phyloP scores from a whole-genome alignment of 805 yeast species.

The Ogataea salicorniae region DNA sequence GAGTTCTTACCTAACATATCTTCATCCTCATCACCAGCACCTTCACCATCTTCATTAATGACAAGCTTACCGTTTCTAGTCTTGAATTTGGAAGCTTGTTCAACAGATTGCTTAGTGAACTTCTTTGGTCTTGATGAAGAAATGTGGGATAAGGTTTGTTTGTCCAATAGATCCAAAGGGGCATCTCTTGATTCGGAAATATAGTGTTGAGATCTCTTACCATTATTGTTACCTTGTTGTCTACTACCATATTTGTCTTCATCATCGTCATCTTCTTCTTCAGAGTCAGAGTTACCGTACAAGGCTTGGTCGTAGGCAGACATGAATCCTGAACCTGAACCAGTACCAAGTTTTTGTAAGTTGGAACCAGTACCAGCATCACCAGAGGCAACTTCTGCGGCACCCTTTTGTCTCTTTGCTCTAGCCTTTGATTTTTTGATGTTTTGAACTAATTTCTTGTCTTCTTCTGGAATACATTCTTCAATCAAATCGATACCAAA shows the following conservation, averaged over 20 bases:
- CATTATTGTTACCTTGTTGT: slow-evolving; percentile 5
- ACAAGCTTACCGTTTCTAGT: slow-evolving; percentile 66
- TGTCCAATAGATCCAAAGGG: slow-evolving; percentile 87
- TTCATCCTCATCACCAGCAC: slow-evolving; percentile 42
- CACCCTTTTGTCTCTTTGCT: slow-evolving; percentile 65
- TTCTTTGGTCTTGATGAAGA: slow-evolving; percentile 81
- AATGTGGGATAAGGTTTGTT: slow-evolving; percentile 78
- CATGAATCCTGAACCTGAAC: slow-evolving; percentile 41
- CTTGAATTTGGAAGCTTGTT: slow-evolving; percentile 38
- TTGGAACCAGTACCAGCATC: slow-evolving; percentile 12
- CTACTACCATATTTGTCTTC: slow-evolving; percentile 15
- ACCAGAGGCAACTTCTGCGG: slow-evolving; percentile 19
- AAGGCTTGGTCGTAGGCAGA: slow-evolving; percentile 93
- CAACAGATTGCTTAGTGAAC: slow-evolving; percentile 37
- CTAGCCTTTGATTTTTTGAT: slow-evolving; percentile 84
- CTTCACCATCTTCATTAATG: slow-evolving; percentile 46
- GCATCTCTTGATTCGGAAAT: slow-evolving; percentile 67
- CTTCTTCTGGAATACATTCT: slow-evolving; percentile 83
- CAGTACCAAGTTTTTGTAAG: slow-evolving; percentile 16
- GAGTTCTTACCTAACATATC: slow-evolving; percentile 46
- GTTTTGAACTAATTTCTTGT: slow-evolving; percentile 73
- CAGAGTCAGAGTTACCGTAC: slow-evolving; percentile 55
- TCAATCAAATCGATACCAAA: slow-evolving; percentile 88
- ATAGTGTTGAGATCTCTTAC: slow-evolving; percentile 47
- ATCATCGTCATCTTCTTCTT: slow-evolving; percentile 37